These are phyloP conservation scores for Paramecium bursaria DNA, from an alignment of 73 alveolate species.

Conservation along the genomic window DNA sequence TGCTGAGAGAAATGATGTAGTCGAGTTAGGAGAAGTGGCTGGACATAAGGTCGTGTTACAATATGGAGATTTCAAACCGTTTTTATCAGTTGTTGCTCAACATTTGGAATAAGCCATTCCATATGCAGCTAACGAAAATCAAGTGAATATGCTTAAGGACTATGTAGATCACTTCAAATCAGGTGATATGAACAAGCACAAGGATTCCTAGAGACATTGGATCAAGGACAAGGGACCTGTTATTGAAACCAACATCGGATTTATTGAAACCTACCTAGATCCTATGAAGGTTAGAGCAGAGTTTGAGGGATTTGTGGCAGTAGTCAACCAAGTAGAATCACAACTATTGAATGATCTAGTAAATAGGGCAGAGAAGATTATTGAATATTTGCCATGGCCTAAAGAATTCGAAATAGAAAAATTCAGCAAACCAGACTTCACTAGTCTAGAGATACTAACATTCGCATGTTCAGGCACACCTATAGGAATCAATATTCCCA, in stretches of 20 bases:
- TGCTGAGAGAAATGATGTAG: slow-evolving; percentile 22
- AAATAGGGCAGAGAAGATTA: slow-evolving; percentile 81
- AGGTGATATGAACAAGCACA: slow-evolving; percentile 92
- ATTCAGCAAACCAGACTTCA: slow-evolving; percentile 87
- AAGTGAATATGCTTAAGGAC: slow-evolving; percentile 82
- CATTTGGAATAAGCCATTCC: slow-evolving; percentile 83
- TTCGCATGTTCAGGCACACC: slow-evolving; percentile 92
- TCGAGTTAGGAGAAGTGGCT: slow-evolving; percentile 61
- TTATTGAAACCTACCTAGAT: slow-evolving; percentile 91
- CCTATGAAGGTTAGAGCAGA: slow-evolving; percentile 93
- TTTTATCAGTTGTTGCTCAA: slow-evolving; percentile 81
- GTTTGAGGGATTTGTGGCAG: slow-evolving; percentile 95
- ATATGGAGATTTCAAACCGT: slow-evolving; percentile 87
- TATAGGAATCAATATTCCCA: slow-evolving; percentile 94
- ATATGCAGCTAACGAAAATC: slow-evolving; percentile 86
- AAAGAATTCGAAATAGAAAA: slow-evolving; percentile 91
- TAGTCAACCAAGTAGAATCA: slow-evolving; percentile 88
- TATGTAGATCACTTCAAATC: slow-evolving; percentile 88
- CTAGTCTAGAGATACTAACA: slow-evolving; percentile 87
- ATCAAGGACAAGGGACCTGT: slow-evolving; percentile 92
- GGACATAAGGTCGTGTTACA: slow-evolving; percentile 74
- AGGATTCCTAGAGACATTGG: slow-evolving; percentile 95
- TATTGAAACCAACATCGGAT: slow-evolving; percentile 95
- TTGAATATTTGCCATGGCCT: slow-evolving; percentile 94
- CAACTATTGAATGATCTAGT: slow-evolving; percentile 81